Conservation (phyloP, 2,329 filamentous ascomycete genomes). For the Drechslerella dactyloides region DNA sequence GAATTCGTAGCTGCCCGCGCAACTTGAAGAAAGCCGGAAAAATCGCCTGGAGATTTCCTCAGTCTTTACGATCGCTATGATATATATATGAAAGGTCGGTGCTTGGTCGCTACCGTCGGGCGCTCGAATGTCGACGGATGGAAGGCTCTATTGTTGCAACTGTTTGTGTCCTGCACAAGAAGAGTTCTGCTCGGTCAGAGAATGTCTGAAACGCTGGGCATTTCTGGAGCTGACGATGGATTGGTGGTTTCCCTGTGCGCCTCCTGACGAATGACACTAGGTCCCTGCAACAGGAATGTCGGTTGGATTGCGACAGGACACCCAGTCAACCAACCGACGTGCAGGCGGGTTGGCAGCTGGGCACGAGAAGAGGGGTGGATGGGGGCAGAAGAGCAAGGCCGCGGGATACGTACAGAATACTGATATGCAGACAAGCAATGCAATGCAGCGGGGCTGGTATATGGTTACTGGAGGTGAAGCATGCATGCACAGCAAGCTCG, state of each 20-base stretch:
- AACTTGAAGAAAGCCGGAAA: neutral
- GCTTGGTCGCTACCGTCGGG: neutral
- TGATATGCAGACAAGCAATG: no score
- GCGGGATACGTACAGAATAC: no score
- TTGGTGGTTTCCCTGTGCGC: conserved; percentile 18
- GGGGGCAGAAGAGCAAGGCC: neutral
- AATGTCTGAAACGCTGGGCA: conserved; percentile 38
- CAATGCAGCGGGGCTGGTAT: neutral
- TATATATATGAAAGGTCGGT: neutral
- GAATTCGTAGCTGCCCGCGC: neutral
- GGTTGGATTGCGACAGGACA: conserved; percentile 8
- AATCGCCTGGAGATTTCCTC: no score
- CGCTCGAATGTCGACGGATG: neutral
- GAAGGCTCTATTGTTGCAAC: conserved; percentile 1
- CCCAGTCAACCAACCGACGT: neutral
- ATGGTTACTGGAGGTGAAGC: neutral
- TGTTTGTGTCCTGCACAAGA: neutral
- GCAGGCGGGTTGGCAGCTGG: conserved; percentile 1
- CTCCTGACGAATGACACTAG: conserved; percentile 48
- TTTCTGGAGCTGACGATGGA: conserved; percentile 27
- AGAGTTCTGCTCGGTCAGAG: conserved; percentile 2
- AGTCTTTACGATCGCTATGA: neutral
- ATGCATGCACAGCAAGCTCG: neutral
- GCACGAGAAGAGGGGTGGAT: neutral
- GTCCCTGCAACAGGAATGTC: conserved; percentile 41